phyloP scores from a whole-genome alignment of 768 basidiomycete genomes.

The Daedaleopsis sinensis region DNA sequence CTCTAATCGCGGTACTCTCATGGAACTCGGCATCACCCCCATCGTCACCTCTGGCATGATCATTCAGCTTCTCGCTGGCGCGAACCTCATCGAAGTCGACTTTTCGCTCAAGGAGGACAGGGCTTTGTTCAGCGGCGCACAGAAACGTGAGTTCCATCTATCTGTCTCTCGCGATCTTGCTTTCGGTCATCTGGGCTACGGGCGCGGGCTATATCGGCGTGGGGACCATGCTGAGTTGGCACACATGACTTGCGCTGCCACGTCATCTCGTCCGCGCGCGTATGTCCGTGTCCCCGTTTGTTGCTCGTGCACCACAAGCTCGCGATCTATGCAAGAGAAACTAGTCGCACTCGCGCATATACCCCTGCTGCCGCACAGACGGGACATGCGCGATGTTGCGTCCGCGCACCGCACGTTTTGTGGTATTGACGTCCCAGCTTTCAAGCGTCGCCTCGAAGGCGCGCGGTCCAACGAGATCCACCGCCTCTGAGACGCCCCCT shows the following conservation, averaged over 20 bases:
- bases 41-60: conserved; percentile 99
- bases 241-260: not conserved
- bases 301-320: no score
- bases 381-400: no score
- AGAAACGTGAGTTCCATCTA: conserved; percentile 70
- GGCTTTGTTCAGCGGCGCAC: conserved; percentile 92
- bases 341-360: no score
- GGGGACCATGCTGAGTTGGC: not conserved
- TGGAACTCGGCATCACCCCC: conserved; percentile 98
- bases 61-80: conserved; percentile 98
- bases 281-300: not conserved
- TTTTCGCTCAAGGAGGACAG: conserved; percentile 97
- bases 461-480: no score
- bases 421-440: no score
- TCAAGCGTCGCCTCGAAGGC: no score
- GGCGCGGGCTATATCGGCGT: not conserved
- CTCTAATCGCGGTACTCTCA: conserved; percentile 96
- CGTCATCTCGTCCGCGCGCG: not conserved
- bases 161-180: not conserved
- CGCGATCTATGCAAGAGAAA: no score
- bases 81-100: conserved; percentile 97
- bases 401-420: no score
- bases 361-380: no score
- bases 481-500: no score
- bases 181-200: not conserved